Evolutionary conservation across 1,139 yeast species (phyloP).

Genomic region (Meyerozyma guilliermondii): DNA sequence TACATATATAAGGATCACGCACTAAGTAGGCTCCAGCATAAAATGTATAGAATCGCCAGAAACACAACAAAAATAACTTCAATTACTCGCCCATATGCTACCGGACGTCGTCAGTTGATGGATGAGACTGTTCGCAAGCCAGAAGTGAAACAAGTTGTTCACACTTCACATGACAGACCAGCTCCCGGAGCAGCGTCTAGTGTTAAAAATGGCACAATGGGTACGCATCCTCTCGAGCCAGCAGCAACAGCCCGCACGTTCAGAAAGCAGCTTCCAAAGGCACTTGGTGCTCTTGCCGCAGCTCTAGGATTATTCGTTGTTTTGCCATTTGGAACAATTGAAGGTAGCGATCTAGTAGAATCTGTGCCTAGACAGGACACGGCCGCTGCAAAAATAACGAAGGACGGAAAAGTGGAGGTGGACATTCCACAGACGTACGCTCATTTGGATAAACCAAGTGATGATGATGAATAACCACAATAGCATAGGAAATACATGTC

Average conservation of each 20-base stretch:
- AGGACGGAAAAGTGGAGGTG: slow-evolving; percentile 12
- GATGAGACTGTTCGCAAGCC: slow-evolving; percentile 8
- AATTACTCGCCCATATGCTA: not conserved
- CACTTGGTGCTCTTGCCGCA: slow-evolving; percentile 10
- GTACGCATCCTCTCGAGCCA: slow-evolving; percentile 6
- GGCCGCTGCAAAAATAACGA: slow-evolving; percentile 13
- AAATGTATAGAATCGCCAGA: not conserved
- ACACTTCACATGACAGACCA: slow-evolving; percentile 4
- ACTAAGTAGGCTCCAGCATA: not conserved
- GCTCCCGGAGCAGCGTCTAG: slow-evolving; percentile 5
- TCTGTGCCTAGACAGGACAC: slow-evolving; percentile 11
- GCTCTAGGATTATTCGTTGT: slow-evolving; percentile 10
- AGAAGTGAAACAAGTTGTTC: slow-evolving; percentile 1
- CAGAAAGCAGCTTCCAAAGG: slow-evolving; percentile 12
- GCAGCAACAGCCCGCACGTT: slow-evolving; percentile 8
- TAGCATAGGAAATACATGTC: not conserved
- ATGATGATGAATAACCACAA: slow-evolving; percentile 9
- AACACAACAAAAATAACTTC: not conserved
- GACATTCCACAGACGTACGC: slow-evolving; percentile 16
- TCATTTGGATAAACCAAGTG: slow-evolving; percentile 12
- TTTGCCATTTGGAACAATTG: slow-evolving; percentile 14
- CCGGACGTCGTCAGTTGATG: slow-evolving; percentile 4
- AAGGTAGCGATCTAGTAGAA: slow-evolving; percentile 9
- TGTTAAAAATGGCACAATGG: slow-evolving; percentile 8
- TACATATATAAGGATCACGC: not conserved